phyloP scores from a whole-genome alignment of 2,329 filamentous ascomycete species.

The Cladosporium phlei region DNA sequence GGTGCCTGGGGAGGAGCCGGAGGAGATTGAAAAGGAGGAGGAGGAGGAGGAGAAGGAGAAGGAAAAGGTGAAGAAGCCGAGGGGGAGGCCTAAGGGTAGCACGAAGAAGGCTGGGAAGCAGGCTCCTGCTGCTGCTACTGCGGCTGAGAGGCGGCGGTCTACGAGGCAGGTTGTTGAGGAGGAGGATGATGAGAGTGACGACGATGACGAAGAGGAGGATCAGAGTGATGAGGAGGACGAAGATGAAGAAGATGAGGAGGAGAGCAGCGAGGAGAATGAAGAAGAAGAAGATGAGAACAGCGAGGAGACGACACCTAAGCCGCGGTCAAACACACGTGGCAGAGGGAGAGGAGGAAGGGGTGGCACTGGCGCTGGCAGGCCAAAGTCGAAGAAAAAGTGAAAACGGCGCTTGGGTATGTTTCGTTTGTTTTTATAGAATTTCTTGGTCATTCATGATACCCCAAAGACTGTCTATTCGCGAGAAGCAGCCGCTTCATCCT shows the following conservation, averaged over 20 bases:
- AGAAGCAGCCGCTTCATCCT: slow-evolving; percentile 4
- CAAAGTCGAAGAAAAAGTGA: slow-evolving; percentile 6
- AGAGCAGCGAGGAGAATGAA: slow-evolving; percentile 16
- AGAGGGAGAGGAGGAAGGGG: slow-evolving; percentile 4
- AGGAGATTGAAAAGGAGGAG: slow-evolving; percentile 20
- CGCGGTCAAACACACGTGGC: slow-evolving; percentile 7
- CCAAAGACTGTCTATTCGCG: slow-evolving; percentile 12
- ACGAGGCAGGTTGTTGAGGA: slow-evolving; percentile 19
- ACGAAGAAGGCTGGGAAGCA: slow-evolving; percentile 14
- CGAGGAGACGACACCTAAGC: slow-evolving; percentile 17
- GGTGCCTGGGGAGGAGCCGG: slow-evolving; percentile 19
- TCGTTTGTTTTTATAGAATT: slow-evolving; percentile 6
- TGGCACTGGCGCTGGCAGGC: background rate
- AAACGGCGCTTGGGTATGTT: slow-evolving; percentile 4
- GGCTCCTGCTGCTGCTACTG: slow-evolving; percentile 15
- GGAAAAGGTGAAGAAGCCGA: slow-evolving; percentile 15
- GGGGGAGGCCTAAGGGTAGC: slow-evolving; percentile 16
- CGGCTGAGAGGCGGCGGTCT: slow-evolving; percentile 17
- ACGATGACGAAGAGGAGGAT: slow-evolving; percentile 22
- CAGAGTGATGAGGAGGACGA: slow-evolving; percentile 21
- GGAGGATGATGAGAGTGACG: slow-evolving; percentile 23
- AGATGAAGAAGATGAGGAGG: slow-evolving; percentile 22
- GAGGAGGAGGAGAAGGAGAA: slow-evolving; percentile 16
- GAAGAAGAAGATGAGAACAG: slow-evolving; percentile 19
- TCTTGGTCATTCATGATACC: slow-evolving; percentile 10